A percentile compares a stretch with the other conserved stretches of the same genome.
Conservation (phyloP, 768 basidiomycete genomes). For the Lactarius trivialis region DNA sequence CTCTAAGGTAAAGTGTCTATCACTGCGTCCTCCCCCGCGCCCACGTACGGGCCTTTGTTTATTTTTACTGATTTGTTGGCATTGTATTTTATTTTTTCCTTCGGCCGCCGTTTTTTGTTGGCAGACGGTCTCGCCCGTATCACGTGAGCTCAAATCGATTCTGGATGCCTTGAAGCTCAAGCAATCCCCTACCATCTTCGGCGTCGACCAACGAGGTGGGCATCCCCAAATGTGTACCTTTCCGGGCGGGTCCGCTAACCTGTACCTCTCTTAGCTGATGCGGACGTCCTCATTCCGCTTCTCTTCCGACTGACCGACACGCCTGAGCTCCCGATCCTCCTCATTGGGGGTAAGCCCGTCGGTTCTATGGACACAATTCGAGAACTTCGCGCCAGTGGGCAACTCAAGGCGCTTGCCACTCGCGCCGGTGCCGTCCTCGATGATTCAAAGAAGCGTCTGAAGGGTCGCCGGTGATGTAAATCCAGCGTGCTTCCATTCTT, state of each 20-base stretch:
- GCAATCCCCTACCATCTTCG: conserved; percentile 61
- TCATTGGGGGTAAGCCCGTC: conserved; percentile 58
- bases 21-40: conserved; percentile 1
- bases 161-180: conserved; percentile 49
- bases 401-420: conserved; percentile 43
- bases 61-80: not conserved
- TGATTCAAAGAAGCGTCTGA: conserved; percentile 41
- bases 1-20: conserved; percentile 45
- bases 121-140: conserved; percentile 56
- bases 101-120: not conserved
- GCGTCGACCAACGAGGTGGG: conserved; percentile 57
- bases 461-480: conserved; percentile 26
- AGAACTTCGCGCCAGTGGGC: conserved; percentile 42
- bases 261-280: conserved; percentile 42
- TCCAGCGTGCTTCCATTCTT: not conserved
- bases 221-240: not conserved
- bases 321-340: conserved; percentile 54
- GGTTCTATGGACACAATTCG: conserved; percentile 49
- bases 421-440: conserved; percentile 54
- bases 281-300: conserved; percentile 53
- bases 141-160: conserved; percentile 60
- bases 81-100: not conserved
- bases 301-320: conserved; percentile 53
- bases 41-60: not conserved
- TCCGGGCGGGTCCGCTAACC: not conserved